Conservation (phyloP, 768 basidiomycete genomes). For the Xanthoconium purpureum region DNA sequence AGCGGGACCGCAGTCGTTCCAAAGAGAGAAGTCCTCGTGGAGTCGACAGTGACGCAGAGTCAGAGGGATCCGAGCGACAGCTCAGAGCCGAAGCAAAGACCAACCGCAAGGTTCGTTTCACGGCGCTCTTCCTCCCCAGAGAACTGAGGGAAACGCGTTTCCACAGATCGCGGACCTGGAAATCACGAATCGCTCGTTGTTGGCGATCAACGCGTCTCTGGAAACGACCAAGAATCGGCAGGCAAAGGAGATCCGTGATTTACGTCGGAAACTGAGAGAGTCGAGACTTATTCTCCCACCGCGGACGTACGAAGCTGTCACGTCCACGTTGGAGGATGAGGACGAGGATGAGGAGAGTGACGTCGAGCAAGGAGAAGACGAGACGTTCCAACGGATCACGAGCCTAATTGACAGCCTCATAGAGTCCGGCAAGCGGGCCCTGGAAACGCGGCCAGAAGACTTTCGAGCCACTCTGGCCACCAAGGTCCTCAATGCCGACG, state of each 20-base stretch:
- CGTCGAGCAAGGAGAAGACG: slow-evolving; percentile 45
- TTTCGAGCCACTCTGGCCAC: slow-evolving; percentile 47
- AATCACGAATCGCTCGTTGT: slow-evolving; percentile 83
- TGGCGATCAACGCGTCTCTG: slow-evolving; percentile 79
- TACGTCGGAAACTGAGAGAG: slow-evolving; percentile 79
- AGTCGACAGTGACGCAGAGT: slow-evolving; percentile 34
- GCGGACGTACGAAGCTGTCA: slow-evolving; percentile 52
- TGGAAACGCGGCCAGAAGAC: slow-evolving; percentile 57
- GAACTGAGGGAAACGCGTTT: slow-evolving; percentile 5
- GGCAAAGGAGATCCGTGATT: slow-evolving; percentile 79
- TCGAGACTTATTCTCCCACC: slow-evolving; percentile 77
- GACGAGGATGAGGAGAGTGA: slow-evolving; percentile 42
- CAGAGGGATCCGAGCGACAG: slow-evolving; percentile 44
- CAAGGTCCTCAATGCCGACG: slow-evolving; percentile 73
- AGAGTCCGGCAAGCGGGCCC: slow-evolving; percentile 53
- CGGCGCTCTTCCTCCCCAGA: neutral
- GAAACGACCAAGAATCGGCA: slow-evolving; percentile 80
- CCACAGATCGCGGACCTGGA: slow-evolving; percentile 85
- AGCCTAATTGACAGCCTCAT: slow-evolving; percentile 62
- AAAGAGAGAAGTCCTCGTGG: slow-evolving; percentile 14
- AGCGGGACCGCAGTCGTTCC: slow-evolving; percentile 22
- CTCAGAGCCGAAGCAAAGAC: slow-evolving; percentile 74
- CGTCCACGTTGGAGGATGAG: slow-evolving; percentile 42
- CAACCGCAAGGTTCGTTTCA: slow-evolving; percentile 68
- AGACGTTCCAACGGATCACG: slow-evolving; percentile 60